Base-by-base conservation (phyloP, 805 yeast species). In the Yarrowia osloensis region DNA sequence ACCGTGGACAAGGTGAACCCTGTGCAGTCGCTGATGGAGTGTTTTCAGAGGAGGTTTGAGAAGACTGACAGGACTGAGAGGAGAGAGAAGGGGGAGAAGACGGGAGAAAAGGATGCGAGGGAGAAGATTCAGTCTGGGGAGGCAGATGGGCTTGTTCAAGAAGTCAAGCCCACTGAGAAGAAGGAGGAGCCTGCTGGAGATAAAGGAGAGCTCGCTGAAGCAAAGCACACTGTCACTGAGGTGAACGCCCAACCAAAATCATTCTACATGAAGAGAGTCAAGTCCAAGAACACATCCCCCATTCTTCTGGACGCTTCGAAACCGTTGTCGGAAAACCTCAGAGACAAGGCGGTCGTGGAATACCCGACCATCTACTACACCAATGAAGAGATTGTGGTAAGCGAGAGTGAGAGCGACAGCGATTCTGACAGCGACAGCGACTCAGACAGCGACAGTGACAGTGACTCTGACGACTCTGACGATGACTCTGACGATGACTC, bases 271-370 rank as follows among this genome's bases (percentile, higher is more conserved):
- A 66, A 67, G 12, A 69, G 71, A 55, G 69, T 70, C n/a, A 68
- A 70, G 22, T 68, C 69, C 13, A 59, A 67, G 35, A 46, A 68
- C 50, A 68, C 59, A 4, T 50, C 61, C 12, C 54, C 69, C 5
- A 44, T 68, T 22, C 24, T 40, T 9, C 46, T 75, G 31, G 70
- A 72, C 24, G 61, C 63, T 15, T 44, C 44, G 12, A 22, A 47
- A 44, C 73, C 81, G 1, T 77, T 90, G 1, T 83, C 83, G 0
- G 84, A 82, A 26, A 79, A 80, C 0, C 71, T 91, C n/a, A 77
- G 78, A 68, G 85, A 86, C 39, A 81, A 81, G 67, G 80, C 86
- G 0, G 89, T 91, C 0, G 80, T 91, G 39, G 97, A 91, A 74
- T 91, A 84, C 70, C 97, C 97, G 0, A 88, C 92, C 0, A 78